These are phyloP conservation scores for Blastocystis sp. DNA, from an alignment of 352 stramenopile species.

Conservation along the genomic window DNA sequence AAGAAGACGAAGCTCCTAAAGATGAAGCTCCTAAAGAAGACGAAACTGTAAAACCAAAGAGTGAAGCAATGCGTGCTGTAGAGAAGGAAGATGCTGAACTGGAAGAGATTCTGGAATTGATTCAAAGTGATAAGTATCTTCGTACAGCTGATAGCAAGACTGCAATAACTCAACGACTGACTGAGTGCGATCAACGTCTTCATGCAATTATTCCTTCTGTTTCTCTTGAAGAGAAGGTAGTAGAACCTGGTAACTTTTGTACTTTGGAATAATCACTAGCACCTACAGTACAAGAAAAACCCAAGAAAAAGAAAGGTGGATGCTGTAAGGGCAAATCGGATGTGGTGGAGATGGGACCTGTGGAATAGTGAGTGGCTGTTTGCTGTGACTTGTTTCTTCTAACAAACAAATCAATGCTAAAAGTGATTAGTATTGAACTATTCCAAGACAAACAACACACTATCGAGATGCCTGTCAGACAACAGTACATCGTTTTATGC, in stretches of 20 bases:
- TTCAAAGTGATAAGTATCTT: constrained; percentile 3
- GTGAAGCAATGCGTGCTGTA: neutral
- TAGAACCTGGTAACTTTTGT: neutral
- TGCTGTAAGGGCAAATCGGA: constrained; percentile 55
- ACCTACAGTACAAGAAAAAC: neutral
- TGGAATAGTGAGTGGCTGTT: neutral
- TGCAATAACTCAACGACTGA: neutral
- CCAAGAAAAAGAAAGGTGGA: constrained; percentile 42
- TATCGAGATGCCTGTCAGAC: constrained; percentile 11
- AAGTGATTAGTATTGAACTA: constrained; percentile 45
- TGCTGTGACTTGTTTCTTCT: neutral
- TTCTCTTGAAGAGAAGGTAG: neutral
- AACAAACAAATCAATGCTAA: constrained; percentile 54
- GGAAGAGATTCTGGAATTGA: neutral
- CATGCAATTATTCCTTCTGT: neutral
- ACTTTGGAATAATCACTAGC: neutral
- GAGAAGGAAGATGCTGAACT: neutral
- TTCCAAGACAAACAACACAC: constrained; percentile 37
- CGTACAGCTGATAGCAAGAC: neutral
- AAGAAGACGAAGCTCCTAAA: neutral
- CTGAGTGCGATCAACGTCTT: neutral
- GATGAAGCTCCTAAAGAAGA: neutral
- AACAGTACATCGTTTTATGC: constrained; percentile 40
- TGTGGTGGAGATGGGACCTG: constrained; percentile 34
- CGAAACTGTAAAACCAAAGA: neutral